Conservation (phyloP, 169 alveolate genomes). For the Plasmodium berghei region DNA sequence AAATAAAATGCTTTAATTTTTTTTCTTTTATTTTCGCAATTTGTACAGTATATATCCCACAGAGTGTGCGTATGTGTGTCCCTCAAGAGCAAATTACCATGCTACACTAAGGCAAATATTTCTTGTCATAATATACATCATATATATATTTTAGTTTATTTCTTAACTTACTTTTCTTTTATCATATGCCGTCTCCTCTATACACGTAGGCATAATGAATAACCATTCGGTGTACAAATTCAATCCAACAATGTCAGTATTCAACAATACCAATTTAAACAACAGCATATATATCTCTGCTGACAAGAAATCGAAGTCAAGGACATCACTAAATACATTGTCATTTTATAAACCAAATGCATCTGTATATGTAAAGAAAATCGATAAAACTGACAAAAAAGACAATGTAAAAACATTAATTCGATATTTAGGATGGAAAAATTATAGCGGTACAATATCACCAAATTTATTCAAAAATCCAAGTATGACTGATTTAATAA, state of each 20-base stretch:
- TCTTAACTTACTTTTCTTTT: not conserved
- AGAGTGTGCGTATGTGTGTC: too few relatives aligned
- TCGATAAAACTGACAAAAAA: slow-evolving; percentile 71
- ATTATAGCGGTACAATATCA: slow-evolving; percentile 68
- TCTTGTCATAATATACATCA: too few relatives aligned
- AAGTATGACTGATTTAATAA: slow-evolving; percentile 75
- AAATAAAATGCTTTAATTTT: too few relatives aligned
- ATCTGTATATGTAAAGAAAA: slow-evolving; percentile 70
- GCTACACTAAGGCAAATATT: too few relatives aligned
- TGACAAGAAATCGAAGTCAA: slow-evolving; percentile 63
- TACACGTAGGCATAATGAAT: slow-evolving; percentile 23
- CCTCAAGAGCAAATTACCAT: too few relatives aligned
- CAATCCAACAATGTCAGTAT: slow-evolving; percentile 64
- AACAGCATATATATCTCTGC: slow-evolving; percentile 59
- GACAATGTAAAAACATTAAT: slow-evolving; percentile 74
- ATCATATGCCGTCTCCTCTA: not conserved
- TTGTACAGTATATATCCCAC: too few relatives aligned
- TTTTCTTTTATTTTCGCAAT: too few relatives aligned
- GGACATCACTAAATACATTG: slow-evolving; percentile 56
- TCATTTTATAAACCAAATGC: slow-evolving; percentile 71
- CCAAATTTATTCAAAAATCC: slow-evolving; percentile 76
- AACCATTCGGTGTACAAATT: slow-evolving; percentile 76
- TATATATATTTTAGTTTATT: not conserved
- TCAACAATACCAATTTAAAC: slow-evolving; percentile 45
- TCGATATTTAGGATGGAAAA: slow-evolving; percentile 76